phyloP scores from a whole-genome alignment of 139 green algal genomes.

The Auxenochlorella pyrenoidosa region DNA sequence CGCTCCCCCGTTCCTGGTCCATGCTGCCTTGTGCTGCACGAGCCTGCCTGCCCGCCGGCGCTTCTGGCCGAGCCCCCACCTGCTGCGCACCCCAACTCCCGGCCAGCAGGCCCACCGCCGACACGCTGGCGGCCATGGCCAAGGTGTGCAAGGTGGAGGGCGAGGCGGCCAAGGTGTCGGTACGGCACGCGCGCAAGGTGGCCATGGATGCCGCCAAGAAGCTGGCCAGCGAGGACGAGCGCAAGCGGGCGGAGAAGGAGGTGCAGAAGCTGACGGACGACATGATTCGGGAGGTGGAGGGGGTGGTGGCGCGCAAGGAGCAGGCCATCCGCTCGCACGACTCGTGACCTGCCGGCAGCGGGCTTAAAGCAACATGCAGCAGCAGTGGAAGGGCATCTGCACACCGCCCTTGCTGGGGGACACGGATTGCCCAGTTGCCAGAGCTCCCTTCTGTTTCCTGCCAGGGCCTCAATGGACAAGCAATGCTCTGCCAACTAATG shows the following conservation, averaged over 20 bases:
- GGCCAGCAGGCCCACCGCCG: slow-evolving; percentile 46
- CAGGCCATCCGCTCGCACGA: slow-evolving; percentile 42
- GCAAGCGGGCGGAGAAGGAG: slow-evolving; percentile 52
- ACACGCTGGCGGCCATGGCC: slow-evolving; percentile 62
- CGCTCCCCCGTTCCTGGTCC: background rate
- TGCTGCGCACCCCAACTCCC: background rate
- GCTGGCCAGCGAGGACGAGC: slow-evolving; percentile 39
- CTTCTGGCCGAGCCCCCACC: background rate
- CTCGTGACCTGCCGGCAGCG: slow-evolving; percentile 10
- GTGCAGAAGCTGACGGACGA: slow-evolving; percentile 69
- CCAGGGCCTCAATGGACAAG: no score
- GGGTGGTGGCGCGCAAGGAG: slow-evolving; percentile 33
- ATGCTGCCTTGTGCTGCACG: background rate
- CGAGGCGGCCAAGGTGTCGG: slow-evolving; percentile 68
- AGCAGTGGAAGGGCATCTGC: no score
- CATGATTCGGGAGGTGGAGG: slow-evolving; percentile 41
- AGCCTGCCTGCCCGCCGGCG: background rate
- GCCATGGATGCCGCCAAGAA: slow-evolving; percentile 60
- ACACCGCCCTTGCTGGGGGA: no score
- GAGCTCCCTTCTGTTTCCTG: no score
- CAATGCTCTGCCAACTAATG: no score
- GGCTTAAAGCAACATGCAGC: no score
- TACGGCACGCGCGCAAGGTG: slow-evolving; percentile 66
- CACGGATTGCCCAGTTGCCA: no score
- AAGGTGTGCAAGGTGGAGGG: slow-evolving; percentile 73